These are phyloP conservation scores for Verticillium nubilum DNA, from an alignment of 2,329 filamentous ascomycete species.

Conservation along the genomic window DNA sequence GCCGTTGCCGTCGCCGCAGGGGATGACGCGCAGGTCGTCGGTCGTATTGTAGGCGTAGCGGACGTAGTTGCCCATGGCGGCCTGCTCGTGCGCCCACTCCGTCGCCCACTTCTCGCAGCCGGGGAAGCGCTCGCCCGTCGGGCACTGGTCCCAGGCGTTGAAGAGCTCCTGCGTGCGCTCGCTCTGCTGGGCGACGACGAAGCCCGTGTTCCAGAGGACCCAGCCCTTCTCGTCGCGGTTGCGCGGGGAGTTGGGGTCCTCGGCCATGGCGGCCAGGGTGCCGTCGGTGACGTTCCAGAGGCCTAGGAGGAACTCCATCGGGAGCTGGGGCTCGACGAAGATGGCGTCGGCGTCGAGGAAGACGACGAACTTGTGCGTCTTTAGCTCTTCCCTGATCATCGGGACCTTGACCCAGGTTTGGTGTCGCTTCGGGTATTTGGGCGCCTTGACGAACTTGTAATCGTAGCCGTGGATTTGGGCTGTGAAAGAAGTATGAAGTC, in stretches of 20 bases:
- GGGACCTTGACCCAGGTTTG: slow-evolving; percentile 41
- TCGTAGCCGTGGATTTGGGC: slow-evolving; percentile 42
- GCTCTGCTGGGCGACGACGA: slow-evolving; percentile 31
- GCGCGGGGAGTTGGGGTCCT: slow-evolving; percentile 32
- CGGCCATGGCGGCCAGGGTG: slow-evolving; percentile 38
- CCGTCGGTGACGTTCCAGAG: slow-evolving; percentile 34
- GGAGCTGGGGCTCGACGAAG: slow-evolving; percentile 33
- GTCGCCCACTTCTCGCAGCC: slow-evolving; percentile 15
- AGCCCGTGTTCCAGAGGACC: slow-evolving; percentile 34
- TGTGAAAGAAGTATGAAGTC: slow-evolving; percentile 4
- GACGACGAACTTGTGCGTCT: slow-evolving; percentile 34
- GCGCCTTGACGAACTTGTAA: slow-evolving; percentile 39
- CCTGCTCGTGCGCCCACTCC: slow-evolving; percentile 22
- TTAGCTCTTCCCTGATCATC: slow-evolving; percentile 29
- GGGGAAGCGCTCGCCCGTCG: slow-evolving; percentile 10
- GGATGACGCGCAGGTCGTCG: slow-evolving; percentile 14
- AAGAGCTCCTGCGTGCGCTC: slow-evolving; percentile 10
- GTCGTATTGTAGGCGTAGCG: slow-evolving; percentile 18
- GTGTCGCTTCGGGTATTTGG: slow-evolving; percentile 32
- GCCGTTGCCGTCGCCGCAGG: slow-evolving; percentile 19
- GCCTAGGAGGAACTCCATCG: slow-evolving; percentile 42
- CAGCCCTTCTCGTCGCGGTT: slow-evolving; percentile 30
- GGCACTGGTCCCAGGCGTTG: slow-evolving; percentile 10
- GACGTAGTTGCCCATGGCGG: slow-evolving; percentile 17
- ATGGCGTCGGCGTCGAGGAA: slow-evolving; percentile 39